These are phyloP conservation scores for Alternaria triticina DNA, from an alignment of 2,329 filamentous ascomycete genomes.

Conservation along the genomic window DNA sequence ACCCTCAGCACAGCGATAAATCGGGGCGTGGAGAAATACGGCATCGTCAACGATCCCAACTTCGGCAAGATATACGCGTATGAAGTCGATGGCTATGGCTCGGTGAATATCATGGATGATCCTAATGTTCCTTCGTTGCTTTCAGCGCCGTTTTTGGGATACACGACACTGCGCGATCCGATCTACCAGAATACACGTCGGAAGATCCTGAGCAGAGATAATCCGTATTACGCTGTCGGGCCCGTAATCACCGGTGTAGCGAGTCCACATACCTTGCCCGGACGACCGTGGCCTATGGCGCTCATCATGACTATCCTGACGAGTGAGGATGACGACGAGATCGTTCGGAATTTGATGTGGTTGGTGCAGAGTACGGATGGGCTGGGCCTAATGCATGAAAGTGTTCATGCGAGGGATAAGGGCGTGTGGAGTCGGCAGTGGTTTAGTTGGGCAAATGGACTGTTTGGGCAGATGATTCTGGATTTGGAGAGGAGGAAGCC, in stretches of 20 bases:
- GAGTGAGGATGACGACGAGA: conserved; percentile 54
- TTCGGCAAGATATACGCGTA: conserved; percentile 54
- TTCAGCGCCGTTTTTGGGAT: conserved; percentile 68
- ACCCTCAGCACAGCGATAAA: conserved; percentile 57
- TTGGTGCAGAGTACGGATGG: conserved; percentile 57
- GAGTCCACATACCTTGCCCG: conserved; percentile 55
- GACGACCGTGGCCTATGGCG: conserved; percentile 58
- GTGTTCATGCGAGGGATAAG: conserved; percentile 50
- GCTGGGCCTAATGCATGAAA: conserved; percentile 59
- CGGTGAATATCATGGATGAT: conserved; percentile 70
- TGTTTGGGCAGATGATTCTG: conserved; percentile 57
- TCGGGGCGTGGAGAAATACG: conserved; percentile 52
- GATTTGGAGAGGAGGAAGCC: conserved; percentile 53
- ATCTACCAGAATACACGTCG: conserved; percentile 55
- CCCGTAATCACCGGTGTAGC: conserved; percentile 55
- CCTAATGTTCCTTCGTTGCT: conserved; percentile 73
- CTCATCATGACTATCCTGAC: conserved; percentile 58
- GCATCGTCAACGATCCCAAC: conserved; percentile 42
- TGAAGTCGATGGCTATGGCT: conserved; percentile 56
- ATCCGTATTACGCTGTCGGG: conserved; percentile 58
- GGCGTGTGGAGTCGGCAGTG: conserved; percentile 56
- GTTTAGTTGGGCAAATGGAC: conserved; percentile 60
- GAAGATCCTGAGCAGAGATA: conserved; percentile 50
- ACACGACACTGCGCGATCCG: conserved; percentile 48
- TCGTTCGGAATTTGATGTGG: conserved; percentile 49